Base-by-base conservation (phyloP, 176 grass and related monocot genomes). In the Dactylis glomerata region DNA sequence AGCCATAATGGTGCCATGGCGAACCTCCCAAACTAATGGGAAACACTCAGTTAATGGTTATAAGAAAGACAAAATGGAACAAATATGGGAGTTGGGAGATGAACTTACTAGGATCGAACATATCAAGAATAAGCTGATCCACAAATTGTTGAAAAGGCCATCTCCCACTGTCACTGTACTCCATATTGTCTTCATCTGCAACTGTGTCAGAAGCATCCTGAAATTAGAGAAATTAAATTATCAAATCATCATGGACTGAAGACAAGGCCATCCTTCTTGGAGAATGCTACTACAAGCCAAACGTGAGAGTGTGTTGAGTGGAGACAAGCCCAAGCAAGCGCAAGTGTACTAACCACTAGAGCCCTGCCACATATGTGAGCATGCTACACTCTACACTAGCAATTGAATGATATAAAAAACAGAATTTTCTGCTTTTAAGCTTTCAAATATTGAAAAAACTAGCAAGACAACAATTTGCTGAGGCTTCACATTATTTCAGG, bases 51-150 rank as follows among this genome's bases (percentile, higher is more conserved):
- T 66, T 42, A 81, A 67, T 75, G 86, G 58, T 12, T 87, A 58
- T 45, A 79, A 83, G 51, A 20, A 73, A 85, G n/a, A 89, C 59
- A 77, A 45, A 61, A 41, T 2, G 51, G 72, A 45, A 66, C 20
- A 57, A 55, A 87, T 80, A 38, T 59, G 11, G 7, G 84, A 57
- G 49, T 67, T 20, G 23, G 27, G 33, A 28, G 33, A 45, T 52
- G 76, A 81, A 40, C 84, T 93, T 87, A 99, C 96, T 86, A 84
- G 96, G 81, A 79, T 99, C 96, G 84, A 94, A 96, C 77, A 96
- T 99, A 87, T 99, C 96, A 94, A 89, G 93, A 90, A 99, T 90
- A 92, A 99, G 93, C 76, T 96, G 96, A 69, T 99, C 96, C 59
- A 96, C 89, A 86, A 85, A 99, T 77, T 94, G 89, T 28, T 93